Base-by-base conservation (phyloP, 768 basidiomycete species). In the Galerina marginata region DNA sequence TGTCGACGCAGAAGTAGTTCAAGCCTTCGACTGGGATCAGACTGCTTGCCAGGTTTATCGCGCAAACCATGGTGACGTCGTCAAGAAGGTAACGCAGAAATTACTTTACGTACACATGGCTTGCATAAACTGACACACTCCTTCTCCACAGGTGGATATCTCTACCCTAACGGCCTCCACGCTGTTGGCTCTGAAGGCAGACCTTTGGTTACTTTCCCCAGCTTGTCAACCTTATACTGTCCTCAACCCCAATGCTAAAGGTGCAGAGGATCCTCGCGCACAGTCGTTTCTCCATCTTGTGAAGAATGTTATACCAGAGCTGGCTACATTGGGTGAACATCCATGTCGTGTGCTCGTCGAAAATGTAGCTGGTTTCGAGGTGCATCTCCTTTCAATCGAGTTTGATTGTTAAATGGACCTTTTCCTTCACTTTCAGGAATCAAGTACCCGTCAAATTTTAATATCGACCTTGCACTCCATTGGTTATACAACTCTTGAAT, bases 21-120 rank as follows among this genome's bases (percentile, higher is more conserved):
- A 82, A 61, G 90, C 92, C n/a, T 92, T 88, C 68, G 92, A 93
- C 71, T 92, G 91, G 90, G 91, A 93, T 75, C 90, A 86, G 65
- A 79, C 77, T 16, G 90, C 90, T 38, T 88, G 86, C 65, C 80
- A 80, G 55, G 90, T 91, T 15, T 93, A 94, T 71, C 73, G 73
- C 16, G 79, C 81, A 16, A 92, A 93, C 72, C 75, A 86, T 68
- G 83, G 83, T 6, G 67, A 76, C 23, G 67, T 84, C 29, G 81
- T 84, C 14, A 71, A 74, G 67, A 89, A 84, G 76, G 89, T 89
- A 26, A 38, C 43, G 52, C 37, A 48, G 40, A 29, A 16, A 33
- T 44, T 20, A 50, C 43, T 49, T 20, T 20, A 20, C 20, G 20
- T 20, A 20, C 20, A 20, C 20, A 20, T 37, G 33, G 26, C 39